Base-by-base conservation (phyloP, 805 yeast species). In the Kluyveromyces siamensis region DNA sequence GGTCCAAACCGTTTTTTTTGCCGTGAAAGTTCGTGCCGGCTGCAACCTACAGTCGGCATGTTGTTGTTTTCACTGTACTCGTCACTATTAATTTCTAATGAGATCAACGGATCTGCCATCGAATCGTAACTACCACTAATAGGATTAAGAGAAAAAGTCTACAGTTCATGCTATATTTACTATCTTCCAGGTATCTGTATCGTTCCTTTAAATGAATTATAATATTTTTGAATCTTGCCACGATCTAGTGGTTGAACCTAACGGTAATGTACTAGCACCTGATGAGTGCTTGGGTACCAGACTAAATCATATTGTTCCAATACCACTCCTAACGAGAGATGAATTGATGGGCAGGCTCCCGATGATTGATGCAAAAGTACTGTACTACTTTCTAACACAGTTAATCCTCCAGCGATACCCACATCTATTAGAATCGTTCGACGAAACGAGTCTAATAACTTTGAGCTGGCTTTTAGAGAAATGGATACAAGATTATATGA, bases 331-430 rank as follows among this genome's bases (percentile, higher is more conserved):
- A 40, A 50, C 64, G 13, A 53, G 67, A 18, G 65, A 61, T 30
- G 68, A 65, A 21, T 44, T 65, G 41, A 55, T 54, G 19, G 45
- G 56, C 10, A 37, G 62, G 36, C 48, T 62, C 17, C 68, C 68
- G 3, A 35, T 53, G 2, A 54, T 65, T 2, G 69, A 65, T 55
- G 60, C 70, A 30, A 56, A 61, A 14, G 68, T 65, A 3, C 39
- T 70, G 21, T 72, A 70, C 48, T 70, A 70, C 52, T 70, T 65
- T 50, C 58, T 63, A 0, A 59, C 67, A 0, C 67, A 65, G 47
- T 44, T 62, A 39, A 56, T 62, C 41, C 46, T 64, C 9, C 58
- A 53, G 41, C 55, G 55, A 44, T 65, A 63, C 40, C 68, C 69
- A 1, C 60, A 59, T 17, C 50, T 60, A 37, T 41, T 49, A 2